Evolutionary conservation across 2,329 filamentous ascomycete species (phyloP), one percentile per base, ranked within the genome.

Genomic region (Fusarium tricinctum): DNA sequence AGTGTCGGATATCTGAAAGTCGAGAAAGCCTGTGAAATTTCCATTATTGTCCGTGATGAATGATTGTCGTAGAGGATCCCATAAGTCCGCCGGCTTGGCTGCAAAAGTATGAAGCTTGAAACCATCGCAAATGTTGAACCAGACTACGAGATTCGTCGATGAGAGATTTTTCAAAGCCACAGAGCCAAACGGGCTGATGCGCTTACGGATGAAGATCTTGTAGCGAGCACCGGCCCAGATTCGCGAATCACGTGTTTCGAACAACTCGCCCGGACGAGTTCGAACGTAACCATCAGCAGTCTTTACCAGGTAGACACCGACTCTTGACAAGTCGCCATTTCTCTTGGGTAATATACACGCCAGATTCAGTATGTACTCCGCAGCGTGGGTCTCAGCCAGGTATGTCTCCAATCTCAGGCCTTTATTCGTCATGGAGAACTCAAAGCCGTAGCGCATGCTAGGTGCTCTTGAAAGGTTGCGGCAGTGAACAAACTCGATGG

Each of bases 391-490:
- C 3, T 4, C 12, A 1, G 23, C 58, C 2, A 61, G 8, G 0
- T 8, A 22, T 8, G 55, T 45, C 19, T 53, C 30, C 1, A 61
- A 6, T 10, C 26, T n/a, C 0, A 61, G 26, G 3, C 58, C 58
- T 8, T 61, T 61, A 1, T 61, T 61, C 3, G 58, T 61, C 45
- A 61, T 60, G 8, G 39, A 52, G 1, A 43, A 53, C 17, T 61
- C 58, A 2, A 3, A 8, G 0, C 56, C 58, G 3, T 12, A 35
- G 23, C 58, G 17, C 22, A 61, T 61, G 1, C 26, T 61, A 0
- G 55, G 26, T 1, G 58, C 22, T 1, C 15, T 55, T 1, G 12
- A 23, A 14, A 61, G 32, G 12, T 9, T 7, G 0, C 28, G 20
- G 4, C 58, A 61, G 26, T 61, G 39, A 1, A n/a, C 5, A 0